A percentile compares a stretch with the other conserved stretches of the same genome.
These are phyloP conservation scores for Jamesozyma jinghongensis DNA, from an alignment of 805 yeast genomes.

Conservation along the genomic window DNA sequence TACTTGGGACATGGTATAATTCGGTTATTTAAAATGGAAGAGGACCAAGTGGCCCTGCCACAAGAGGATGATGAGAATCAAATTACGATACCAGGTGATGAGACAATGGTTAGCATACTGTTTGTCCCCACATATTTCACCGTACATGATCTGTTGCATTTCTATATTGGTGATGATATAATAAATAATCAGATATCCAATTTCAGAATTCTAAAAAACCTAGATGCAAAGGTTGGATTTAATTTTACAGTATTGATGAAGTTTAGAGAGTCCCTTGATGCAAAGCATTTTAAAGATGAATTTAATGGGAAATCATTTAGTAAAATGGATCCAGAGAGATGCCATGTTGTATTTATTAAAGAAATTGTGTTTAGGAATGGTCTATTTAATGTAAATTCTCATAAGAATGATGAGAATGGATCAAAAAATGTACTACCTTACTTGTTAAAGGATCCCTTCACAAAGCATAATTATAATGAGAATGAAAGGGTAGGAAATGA, in stretches of 20 bases:
- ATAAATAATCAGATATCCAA: slow-evolving; percentile 51
- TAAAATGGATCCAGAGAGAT: slow-evolving; percentile 81
- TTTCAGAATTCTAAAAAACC: slow-evolving; percentile 61
- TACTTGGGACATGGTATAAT: slow-evolving; percentile 69
- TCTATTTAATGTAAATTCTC: slow-evolving; percentile 9
- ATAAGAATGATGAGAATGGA: neutral
- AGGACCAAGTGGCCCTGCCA: neutral
- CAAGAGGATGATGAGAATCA: slow-evolving; percentile 7
- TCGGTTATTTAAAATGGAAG: slow-evolving; percentile 49
- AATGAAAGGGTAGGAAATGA: slow-evolving; percentile 10
- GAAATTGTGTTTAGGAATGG: slow-evolving; percentile 39
- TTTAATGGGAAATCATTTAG: slow-evolving; percentile 71
- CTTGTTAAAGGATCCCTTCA: slow-evolving; percentile 64
- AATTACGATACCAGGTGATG: slow-evolving; percentile 39
- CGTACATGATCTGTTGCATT: slow-evolving; percentile 74
- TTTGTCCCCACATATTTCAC: slow-evolving; percentile 85
- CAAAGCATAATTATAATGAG: slow-evolving; percentile 22
- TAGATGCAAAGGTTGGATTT: slow-evolving; percentile 44
- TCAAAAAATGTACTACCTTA: slow-evolving; percentile 45
- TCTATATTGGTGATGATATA: slow-evolving; percentile 51
- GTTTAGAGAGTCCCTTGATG: slow-evolving; percentile 46
- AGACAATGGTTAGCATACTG: slow-evolving; percentile 65
- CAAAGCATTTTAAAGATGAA: slow-evolving; percentile 53
- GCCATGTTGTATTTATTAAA: slow-evolving; percentile 67
- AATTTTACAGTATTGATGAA: slow-evolving; percentile 66